phyloP scores from a whole-genome alignment of 257 asterid species.

The Gardenia jasminoides region DNA sequence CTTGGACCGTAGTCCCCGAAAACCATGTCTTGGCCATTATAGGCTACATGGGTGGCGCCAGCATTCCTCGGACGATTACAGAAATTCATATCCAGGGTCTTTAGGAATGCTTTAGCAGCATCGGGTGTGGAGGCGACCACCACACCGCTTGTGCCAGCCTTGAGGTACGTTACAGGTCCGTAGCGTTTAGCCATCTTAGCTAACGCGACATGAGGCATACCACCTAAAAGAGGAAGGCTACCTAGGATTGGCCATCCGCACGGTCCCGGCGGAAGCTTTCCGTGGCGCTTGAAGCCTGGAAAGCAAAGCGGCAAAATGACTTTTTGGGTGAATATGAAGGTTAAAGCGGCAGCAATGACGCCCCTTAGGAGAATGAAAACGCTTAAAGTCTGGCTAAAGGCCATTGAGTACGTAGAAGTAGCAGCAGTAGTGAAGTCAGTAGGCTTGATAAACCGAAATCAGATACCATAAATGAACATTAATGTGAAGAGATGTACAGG shows the following conservation, averaged over 20 bases:
- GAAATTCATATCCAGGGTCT: conserved; percentile 40
- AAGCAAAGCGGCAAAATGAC: conserved; percentile 16
- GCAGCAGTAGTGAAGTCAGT: too few relatives aligned
- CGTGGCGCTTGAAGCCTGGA: background rate
- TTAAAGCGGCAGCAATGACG: conserved; percentile 3
- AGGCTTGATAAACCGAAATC: too few relatives aligned
- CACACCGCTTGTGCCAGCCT: conserved; percentile 41
- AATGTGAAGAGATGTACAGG: too few relatives aligned
- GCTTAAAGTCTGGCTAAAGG: too few relatives aligned
- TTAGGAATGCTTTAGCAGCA: conserved; percentile 45
- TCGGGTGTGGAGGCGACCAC: conserved; percentile 48
- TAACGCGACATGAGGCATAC: conserved; percentile 45
- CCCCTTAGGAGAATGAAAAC: background rate
- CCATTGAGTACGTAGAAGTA: too few relatives aligned
- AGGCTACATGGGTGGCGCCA: conserved; percentile 40
- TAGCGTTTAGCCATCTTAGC: conserved; percentile 49
- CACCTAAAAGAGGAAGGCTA: conserved; percentile 42
- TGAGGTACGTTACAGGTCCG: conserved; percentile 47
- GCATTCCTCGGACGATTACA: conserved; percentile 45
- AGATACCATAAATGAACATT: too few relatives aligned
- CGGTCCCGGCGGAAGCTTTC: conserved; percentile 45
- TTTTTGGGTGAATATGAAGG: conserved; percentile 19
- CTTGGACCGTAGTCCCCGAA: conserved; percentile 47
- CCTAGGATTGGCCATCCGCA: conserved; percentile 48
- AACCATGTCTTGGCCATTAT: conserved; percentile 44